Base-by-base conservation (phyloP, 805 yeast species). In the Maudiozyma turicensis region DNA sequence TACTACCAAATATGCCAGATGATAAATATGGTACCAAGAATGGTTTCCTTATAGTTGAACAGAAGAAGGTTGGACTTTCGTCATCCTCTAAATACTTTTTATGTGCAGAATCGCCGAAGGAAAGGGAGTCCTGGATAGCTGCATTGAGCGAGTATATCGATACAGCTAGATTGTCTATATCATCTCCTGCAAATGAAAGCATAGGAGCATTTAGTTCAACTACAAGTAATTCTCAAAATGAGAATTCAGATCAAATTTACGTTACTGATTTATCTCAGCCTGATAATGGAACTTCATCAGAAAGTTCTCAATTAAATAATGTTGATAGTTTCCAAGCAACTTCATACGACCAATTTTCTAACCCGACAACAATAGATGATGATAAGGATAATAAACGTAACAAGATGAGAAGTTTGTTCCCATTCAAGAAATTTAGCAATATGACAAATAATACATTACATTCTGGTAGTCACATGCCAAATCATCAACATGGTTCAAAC, bases 61-160 rank as follows among this genome's bases (percentile, higher is more conserved):
- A 65, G 34, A 70, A 70, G 52, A 71, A 72, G 51, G 54, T 63
- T 37, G 72, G 71, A 31, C 48, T 69, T 54, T 63, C 69, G 1
- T 55, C 61, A 37, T 51, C 58, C 31, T 76, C 77, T 1, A 80
- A 74, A 54, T 86, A 83, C 58, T 74, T 78, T 46, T 75, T 88
- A 47, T 86, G 95, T 64, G 84, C 93, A 2, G 95, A 89, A 61
- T 80, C 84, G 8, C 84, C 84, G 43, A 75, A 72, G 30, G 95
- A 88, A 59, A 74, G 91, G 49, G 90, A 84, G 57, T 69, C 69
- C 8, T 86, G 95, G 93, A 77, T 85, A 8, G 72, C 76, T 14
- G 70, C 70, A 0, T 55, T 76, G 13, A 63, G 73, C 33, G 69
- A 66, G 41, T 57, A 63, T 38, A 58, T 61, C 3, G 65, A 61